Evolutionary conservation across 371 early-diverging fungal genomes (phyloP).

Genomic region (Mucor racemosus): DNA sequence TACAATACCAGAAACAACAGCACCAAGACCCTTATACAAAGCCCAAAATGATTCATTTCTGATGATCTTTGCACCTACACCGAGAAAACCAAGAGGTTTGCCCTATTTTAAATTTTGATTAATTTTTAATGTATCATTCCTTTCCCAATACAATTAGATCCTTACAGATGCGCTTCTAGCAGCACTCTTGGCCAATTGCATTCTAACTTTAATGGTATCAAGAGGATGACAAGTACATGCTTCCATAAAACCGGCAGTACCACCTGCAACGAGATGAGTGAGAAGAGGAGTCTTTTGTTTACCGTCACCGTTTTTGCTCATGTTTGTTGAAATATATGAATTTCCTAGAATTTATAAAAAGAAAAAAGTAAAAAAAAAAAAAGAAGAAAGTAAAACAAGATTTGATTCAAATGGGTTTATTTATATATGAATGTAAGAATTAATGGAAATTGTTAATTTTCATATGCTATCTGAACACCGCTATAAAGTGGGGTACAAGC

Average conservation of each 20-base stretch:
- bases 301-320: conserved; percentile 47
- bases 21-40: conserved; percentile 97
- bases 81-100: conserved; percentile 71
- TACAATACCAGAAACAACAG: conserved; percentile 97
- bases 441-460: conserved; percentile 31
- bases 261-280: conserved; percentile 88
- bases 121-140: neutral
- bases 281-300: conserved; percentile 54
- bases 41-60: conserved; percentile 88
- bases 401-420: neutral
- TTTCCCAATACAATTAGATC: neutral
- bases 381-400: conserved; percentile 7
- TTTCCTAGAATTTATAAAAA: neutral
- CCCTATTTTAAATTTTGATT: conserved; percentile 28
- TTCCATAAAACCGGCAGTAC: conserved; percentile 93
- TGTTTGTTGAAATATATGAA: conserved; percentile 10
- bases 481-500: neutral
- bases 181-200: conserved; percentile 77
- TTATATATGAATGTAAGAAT: conserved; percentile 13
- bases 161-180: conserved; percentile 48
- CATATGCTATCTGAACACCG: conserved; percentile 36
- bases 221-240: conserved; percentile 95
- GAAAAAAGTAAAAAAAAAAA: conserved; percentile 21
- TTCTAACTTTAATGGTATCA: conserved; percentile 97
- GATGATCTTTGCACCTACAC: conserved; percentile 85